These are phyloP conservation scores for Ceratobasidium sp. DNA, from an alignment of 1,284 basidiomycete genomes.

Conservation along the genomic window DNA sequence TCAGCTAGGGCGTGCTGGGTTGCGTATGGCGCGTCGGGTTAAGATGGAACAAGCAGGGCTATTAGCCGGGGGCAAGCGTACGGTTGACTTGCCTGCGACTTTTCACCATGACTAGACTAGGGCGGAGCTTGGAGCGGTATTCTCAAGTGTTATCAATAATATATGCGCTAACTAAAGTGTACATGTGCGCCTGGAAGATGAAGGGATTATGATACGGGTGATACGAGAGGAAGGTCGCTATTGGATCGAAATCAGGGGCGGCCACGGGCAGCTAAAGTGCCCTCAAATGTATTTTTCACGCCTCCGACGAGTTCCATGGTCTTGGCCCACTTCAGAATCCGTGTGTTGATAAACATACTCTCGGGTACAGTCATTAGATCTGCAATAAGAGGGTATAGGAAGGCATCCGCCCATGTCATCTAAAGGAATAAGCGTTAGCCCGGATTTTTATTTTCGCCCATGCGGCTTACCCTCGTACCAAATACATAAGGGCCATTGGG, in stretches of 20 bases:
- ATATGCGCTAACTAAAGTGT: neutral
- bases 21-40: slow-evolving; percentile 36
- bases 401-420: slow-evolving; percentile 38
- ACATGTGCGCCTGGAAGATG: neutral
- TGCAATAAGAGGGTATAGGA: slow-evolving; percentile 38
- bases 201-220: slow-evolving; percentile 1
- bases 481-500: slow-evolving; percentile 33
- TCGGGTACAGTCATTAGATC: slow-evolving; percentile 36
- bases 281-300: slow-evolving; percentile 34
- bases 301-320: slow-evolving; percentile 28
- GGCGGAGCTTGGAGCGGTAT: neutral
- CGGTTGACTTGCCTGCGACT: neutral
- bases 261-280: slow-evolving; percentile 36
- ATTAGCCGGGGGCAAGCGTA: slow-evolving; percentile 32
- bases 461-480: slow-evolving; percentile 26
- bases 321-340: slow-evolving; percentile 34
- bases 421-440: neutral
- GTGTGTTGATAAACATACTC: slow-evolving; percentile 33
- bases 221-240: neutral
- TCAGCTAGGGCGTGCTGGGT: slow-evolving; percentile 33
- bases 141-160: slow-evolving; percentile 12
- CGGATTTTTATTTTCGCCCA: neutral
- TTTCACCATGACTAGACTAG: neutral
- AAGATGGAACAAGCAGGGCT: slow-evolving; percentile 40
- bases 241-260: slow-evolving; percentile 19